These are phyloP conservation scores for Fusarium nelsonii DNA, from an alignment of 2,329 filamentous ascomycete species.

Conservation along the genomic window DNA sequence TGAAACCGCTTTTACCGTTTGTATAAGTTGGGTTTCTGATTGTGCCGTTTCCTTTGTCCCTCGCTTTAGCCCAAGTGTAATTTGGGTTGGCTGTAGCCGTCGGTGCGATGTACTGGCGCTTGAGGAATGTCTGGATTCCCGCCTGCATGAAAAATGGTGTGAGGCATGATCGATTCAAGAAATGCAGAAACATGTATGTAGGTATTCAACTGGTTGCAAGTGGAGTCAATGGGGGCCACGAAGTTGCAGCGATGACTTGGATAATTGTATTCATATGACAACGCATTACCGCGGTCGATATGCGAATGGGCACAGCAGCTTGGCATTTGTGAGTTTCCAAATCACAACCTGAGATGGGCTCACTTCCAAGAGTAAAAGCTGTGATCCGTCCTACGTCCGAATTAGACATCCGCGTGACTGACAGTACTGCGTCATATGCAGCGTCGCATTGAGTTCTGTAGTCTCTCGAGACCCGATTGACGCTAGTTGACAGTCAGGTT, in stretches of 20 bases:
- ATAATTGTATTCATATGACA: conserved; percentile 25
- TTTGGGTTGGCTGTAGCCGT: conserved; percentile 6
- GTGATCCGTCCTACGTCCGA: neutral
- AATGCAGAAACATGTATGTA: conserved; percentile 21
- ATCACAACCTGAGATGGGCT: conserved; percentile 16
- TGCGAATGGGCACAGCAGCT: conserved; percentile 14
- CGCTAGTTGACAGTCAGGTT: conserved; percentile 32
- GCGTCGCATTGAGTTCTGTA: conserved; percentile 32
- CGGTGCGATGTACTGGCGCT: conserved; percentile 10
- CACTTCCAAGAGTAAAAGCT: conserved; percentile 8
- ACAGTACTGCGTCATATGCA: conserved; percentile 33
- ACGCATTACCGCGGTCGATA: conserved; percentile 19
- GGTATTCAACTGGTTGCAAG: conserved; percentile 21
- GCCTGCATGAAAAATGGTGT: conserved; percentile 41
- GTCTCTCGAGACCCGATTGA: conserved; percentile 27
- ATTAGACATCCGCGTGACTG: conserved; percentile 30
- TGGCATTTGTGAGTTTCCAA: conserved; percentile 6
- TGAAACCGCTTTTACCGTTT: conserved; percentile 38
- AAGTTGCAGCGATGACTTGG: conserved; percentile 24
- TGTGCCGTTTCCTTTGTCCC: conserved; percentile 26
- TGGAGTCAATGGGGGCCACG: conserved; percentile 45
- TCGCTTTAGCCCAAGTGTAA: conserved; percentile 10
- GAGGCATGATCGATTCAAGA: conserved; percentile 29
- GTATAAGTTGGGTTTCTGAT: conserved; percentile 14
- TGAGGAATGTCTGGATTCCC: conserved; percentile 31